These are phyloP conservation scores for Mallotus nudiflorus DNA, from an alignment of 345 rosid genomes.

Conservation along the genomic window DNA sequence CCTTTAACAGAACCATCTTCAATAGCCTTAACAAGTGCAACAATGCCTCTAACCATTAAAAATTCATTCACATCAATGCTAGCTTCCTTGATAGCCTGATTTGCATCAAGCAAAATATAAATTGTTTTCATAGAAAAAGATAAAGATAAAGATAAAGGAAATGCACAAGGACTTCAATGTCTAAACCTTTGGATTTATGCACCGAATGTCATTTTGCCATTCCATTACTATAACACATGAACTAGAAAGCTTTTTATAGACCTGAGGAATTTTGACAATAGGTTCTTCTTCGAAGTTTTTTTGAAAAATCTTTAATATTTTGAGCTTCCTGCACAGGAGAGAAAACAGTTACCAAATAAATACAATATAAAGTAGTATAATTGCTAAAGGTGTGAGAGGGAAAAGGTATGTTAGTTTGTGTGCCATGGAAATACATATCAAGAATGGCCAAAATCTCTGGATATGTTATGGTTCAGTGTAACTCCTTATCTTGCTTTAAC, in stretches of 20 bases:
- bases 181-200: slow-evolving; percentile 91
- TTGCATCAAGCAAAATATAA: slow-evolving; percentile 20
- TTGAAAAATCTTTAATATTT: slow-evolving; percentile 86
- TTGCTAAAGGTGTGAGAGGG: neutral
- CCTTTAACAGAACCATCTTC: slow-evolving; percentile 88
- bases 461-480: too few relatives aligned
- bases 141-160: neutral
- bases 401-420: neutral
- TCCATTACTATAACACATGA: slow-evolving; percentile 96
- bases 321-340: slow-evolving; percentile 74
- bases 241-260: slow-evolving; percentile 81
- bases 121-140: slow-evolving; percentile 14
- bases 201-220: slow-evolving; percentile 97
- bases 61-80: slow-evolving; percentile 88
- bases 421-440: neutral
- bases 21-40: slow-evolving; percentile 79
- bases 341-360: slow-evolving; percentile 3
- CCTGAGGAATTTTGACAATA: slow-evolving; percentile 89
- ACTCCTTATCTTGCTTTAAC: neutral
- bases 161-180: slow-evolving; percentile 16
- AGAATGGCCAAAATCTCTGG: neutral
- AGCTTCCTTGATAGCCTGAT: slow-evolving; percentile 87
- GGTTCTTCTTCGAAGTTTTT: slow-evolving; percentile 95
- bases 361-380: slow-evolving; percentile 1
- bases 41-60: slow-evolving; percentile 91